Evolutionary conservation across 2,329 filamentous ascomycete species (phyloP).

Genomic region (Hymenoscyphus scutula): DNA sequence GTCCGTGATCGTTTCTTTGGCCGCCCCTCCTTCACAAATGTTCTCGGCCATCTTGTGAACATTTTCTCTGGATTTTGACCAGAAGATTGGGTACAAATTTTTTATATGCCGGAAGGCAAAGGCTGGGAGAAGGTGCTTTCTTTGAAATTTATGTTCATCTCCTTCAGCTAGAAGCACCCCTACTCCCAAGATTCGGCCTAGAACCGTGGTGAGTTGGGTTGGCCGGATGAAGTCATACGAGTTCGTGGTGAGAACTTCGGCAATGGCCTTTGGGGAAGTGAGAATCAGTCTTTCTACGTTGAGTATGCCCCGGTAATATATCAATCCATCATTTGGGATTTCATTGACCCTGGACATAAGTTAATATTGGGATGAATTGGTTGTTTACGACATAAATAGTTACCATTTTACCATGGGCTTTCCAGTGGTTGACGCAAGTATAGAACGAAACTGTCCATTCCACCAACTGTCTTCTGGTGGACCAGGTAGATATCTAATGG

Average conservation of each 20-base stretch:
- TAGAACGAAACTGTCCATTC: slow-evolving; percentile 43
- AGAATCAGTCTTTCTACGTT: slow-evolving; percentile 63
- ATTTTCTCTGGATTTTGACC: slow-evolving; percentile 70
- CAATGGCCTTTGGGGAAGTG: slow-evolving; percentile 61
- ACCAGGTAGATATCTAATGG: slow-evolving; percentile 54
- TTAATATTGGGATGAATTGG: neutral
- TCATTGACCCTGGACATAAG: slow-evolving; percentile 47
- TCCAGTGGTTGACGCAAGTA: slow-evolving; percentile 42
- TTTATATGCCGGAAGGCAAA: slow-evolving; percentile 87
- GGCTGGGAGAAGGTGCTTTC: slow-evolving; percentile 76
- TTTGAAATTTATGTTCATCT: slow-evolving; percentile 81
- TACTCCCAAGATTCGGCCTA: slow-evolving; percentile 65
- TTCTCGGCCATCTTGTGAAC: slow-evolving; percentile 58
- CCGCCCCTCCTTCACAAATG: slow-evolving; percentile 41
- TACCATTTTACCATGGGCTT: slow-evolving; percentile 39
- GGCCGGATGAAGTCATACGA: slow-evolving; percentile 72
- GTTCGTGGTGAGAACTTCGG: slow-evolving; percentile 66
- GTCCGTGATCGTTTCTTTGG: slow-evolving; percentile 37
- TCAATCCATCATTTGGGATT: slow-evolving; percentile 65
- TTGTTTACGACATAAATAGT: neutral
- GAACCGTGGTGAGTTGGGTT: slow-evolving; percentile 46
- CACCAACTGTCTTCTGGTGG: slow-evolving; percentile 45
- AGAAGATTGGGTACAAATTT: slow-evolving; percentile 80
- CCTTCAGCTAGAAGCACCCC: slow-evolving; percentile 81
- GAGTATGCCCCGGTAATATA: slow-evolving; percentile 62